Evolutionary conservation across 2,329 filamentous ascomycete genomes (phyloP).

Genomic region (Aspergillus pseudoterreus): DNA sequence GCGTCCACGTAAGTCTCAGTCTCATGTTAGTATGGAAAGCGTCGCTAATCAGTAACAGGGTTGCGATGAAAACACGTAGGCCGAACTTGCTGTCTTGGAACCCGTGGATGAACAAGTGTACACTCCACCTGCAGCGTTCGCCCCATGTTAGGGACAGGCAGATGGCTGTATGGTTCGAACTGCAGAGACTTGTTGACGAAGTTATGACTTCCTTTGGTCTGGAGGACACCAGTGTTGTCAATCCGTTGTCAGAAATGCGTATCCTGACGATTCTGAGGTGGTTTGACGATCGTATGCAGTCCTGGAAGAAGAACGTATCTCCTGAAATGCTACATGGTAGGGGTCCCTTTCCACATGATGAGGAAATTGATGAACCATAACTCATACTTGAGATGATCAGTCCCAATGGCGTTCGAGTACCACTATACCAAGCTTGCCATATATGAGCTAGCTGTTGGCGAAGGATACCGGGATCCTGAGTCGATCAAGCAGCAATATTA

Average conservation of each 20-base stretch:
- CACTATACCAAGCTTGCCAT: constrained; percentile 29
- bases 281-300: constrained; percentile 34
- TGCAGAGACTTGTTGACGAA: constrained; percentile 33
- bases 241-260: constrained; percentile 29
- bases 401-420: constrained; percentile 17
- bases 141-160: constrained; percentile 28
- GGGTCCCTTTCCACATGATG: background rate
- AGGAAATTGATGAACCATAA: background rate
- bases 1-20: constrained; percentile 24
- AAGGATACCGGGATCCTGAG: constrained; percentile 35
- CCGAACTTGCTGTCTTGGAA: constrained; percentile 34
- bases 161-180: constrained; percentile 31
- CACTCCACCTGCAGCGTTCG: constrained; percentile 27
- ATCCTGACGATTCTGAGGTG: constrained; percentile 32
- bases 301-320: constrained; percentile 28
- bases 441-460: constrained; percentile 32
- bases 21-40: background rate
- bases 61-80: constrained; percentile 35
- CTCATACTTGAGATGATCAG: background rate
- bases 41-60: constrained; percentile 17
- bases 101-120: constrained; percentile 34
- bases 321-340: constrained; percentile 29
- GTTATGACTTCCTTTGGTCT: constrained; percentile 33
- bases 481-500: constrained; percentile 31
- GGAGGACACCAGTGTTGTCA: constrained; percentile 31